Evolutionary conservation across 2,329 filamentous ascomycete genomes (phyloP), one percentile per base, ranked within the genome.

Genomic region (Fusarium sp.): DNA sequence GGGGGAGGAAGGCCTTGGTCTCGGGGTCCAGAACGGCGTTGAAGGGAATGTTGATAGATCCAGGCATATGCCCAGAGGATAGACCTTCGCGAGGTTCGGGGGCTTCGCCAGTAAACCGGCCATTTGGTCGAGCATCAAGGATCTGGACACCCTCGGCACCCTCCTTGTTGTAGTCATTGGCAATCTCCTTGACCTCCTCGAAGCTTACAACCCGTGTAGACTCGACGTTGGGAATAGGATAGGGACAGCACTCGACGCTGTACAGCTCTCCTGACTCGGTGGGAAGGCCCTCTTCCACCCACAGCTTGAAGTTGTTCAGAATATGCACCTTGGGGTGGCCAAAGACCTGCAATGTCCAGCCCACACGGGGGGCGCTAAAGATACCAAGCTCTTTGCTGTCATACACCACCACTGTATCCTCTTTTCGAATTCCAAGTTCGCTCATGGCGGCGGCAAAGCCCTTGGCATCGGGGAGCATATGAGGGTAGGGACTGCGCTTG

Each of bases 281-380:
- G 0, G 95, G 93, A 74, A 92, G 89, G 2, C 93, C 94, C 79
- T 97, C 88, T 36, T 96, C 93, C 2, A 96, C 92, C 94, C 95
- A 99, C n/a, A 93, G 84, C 81, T 92, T 93, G 85, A 98, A 99
- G 85, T 99, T 99, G 85, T 99, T 97, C 64, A 99, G 85, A 20
- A 99, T 84, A 81, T 98, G 95, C 16, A 99, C 96, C 72, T 91
- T 92, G 51, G 91, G 86, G 81, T 99, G 96, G 2, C 96, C 96
- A 82, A 98, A 98, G 36, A 94, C 91, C 78, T 91, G 91, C 73
- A 99, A 86, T 2, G 96, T 99, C 96, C 96, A 99, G 66, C 92
- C 96, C 1, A 98, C 96, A 46, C 96, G 90, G 5, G 96, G 96
- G 2, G 96, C 96, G 77, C 93, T 96, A 84, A 99, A 97, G 69